Evolutionary conservation across 2,329 filamentous ascomycete species (phyloP).

Genomic region (Xylariaceae sp.): DNA sequence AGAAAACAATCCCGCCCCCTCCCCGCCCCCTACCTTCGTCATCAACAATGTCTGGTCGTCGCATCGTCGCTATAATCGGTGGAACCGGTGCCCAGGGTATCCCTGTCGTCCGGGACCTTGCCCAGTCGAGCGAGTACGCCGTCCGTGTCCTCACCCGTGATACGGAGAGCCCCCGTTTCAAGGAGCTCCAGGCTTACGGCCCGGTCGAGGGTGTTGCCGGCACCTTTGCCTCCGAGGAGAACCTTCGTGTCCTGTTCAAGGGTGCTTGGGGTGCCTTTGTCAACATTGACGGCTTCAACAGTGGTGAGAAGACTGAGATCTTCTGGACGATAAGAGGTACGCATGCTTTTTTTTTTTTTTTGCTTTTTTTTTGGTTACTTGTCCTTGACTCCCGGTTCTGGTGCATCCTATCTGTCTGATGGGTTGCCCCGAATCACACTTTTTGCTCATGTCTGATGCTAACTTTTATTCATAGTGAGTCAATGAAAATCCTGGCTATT

Average conservation of each 20-base stretch:
- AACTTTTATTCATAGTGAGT: too few species aligned
- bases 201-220: constrained; percentile 45
- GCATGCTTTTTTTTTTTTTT: not conserved
- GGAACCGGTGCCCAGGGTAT: constrained; percentile 49
- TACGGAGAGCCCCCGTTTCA: constrained; percentile 36
- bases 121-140: constrained; percentile 38
- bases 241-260: constrained; percentile 39
- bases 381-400: too few species aligned
- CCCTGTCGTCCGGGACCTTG: constrained; percentile 40
- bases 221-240: constrained; percentile 41
- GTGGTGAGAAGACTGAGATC: constrained; percentile 46
- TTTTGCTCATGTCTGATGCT: too few species aligned
- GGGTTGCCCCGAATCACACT: too few species aligned
- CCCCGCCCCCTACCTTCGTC: too few species aligned
- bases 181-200: constrained; percentile 37
- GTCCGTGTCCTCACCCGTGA: constrained; percentile 45
- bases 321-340: constrained; percentile 40
- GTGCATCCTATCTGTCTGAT: too few species aligned
- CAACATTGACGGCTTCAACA: constrained; percentile 50
- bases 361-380: not conserved
- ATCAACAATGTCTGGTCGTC: constrained; percentile 25
- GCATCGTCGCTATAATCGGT: constrained; percentile 37
- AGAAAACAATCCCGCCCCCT: not conserved
- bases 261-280: constrained; percentile 46
- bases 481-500: too few species aligned